Conservation (phyloP, 2,329 filamentous ascomycete genomes). For the Ophiostoma himal-ulmi region DNA sequence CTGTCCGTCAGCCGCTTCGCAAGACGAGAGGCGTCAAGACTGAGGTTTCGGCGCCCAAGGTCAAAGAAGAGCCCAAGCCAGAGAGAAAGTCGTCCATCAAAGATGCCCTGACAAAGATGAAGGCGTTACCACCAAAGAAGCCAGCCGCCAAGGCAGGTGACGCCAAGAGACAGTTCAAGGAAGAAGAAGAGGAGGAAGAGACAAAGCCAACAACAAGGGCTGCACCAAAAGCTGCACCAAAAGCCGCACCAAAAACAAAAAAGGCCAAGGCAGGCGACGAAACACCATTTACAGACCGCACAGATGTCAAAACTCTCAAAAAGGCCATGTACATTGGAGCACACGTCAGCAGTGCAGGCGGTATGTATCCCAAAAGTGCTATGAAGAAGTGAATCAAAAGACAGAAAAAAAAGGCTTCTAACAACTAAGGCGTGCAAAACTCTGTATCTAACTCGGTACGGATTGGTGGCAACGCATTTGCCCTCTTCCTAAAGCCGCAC, state of each 20-base stretch:
- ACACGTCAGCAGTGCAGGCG: conserved; percentile 85
- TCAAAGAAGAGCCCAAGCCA: conserved; percentile 29
- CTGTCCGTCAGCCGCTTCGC: conserved; percentile 22
- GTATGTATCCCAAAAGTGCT: not conserved
- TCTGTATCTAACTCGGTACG: conserved; percentile 69
- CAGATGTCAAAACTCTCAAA: conserved; percentile 55
- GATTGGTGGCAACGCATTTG: conserved; percentile 88
- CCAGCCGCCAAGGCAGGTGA: not conserved
- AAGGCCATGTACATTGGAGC: conserved; percentile 74
- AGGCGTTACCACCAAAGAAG: conserved; percentile 8
- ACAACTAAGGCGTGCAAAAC: conserved; percentile 66
- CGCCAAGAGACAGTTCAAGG: not conserved
- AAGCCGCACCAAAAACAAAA: conserved; percentile 8
- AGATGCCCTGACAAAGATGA: not conserved
- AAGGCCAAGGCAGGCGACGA: conserved; percentile 42
- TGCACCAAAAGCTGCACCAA: not conserved
- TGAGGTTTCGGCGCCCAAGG: conserved; percentile 1
- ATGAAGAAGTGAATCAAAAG: not conserved
- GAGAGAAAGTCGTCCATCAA: conserved; percentile 30
- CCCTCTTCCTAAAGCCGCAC: conserved; percentile 92
- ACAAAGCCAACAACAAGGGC: not conserved
- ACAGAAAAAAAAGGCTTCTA: conserved; percentile 37
- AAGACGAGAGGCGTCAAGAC: conserved; percentile 24
- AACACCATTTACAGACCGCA: conserved; percentile 60
- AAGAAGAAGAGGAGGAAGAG: not conserved